These are phyloP conservation scores for Desmodesmus armatus DNA, from an alignment of 139 green algal genomes.

Conservation along the genomic window DNA sequence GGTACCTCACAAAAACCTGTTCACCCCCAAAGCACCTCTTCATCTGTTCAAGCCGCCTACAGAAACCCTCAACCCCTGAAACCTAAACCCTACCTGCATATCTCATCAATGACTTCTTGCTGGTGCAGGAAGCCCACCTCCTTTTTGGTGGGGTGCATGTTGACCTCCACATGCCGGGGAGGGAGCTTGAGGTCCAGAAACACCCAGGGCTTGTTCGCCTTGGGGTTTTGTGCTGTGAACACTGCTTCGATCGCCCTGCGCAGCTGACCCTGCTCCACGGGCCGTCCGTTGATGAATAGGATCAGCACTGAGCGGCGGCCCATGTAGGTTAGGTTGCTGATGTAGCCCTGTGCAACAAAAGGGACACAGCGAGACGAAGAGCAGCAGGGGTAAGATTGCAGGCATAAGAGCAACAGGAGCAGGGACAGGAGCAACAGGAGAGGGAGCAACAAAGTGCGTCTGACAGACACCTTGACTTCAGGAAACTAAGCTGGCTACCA, in stretches of 20 bases:
- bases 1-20: too few species aligned
- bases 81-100: too few species aligned
- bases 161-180: conserved; percentile 92
- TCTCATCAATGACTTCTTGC: conserved; percentile 59
- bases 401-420: conserved; percentile 6
- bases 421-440: too few species aligned
- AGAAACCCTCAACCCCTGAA: too few species aligned
- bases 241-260: conserved; percentile 84
- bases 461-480: too few species aligned
- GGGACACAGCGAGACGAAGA: neutral
- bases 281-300: conserved; percentile 96
- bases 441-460: too few species aligned
- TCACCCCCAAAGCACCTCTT: too few species aligned
- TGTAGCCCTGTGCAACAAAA: conserved; percentile 26
- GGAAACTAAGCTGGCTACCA: too few species aligned
- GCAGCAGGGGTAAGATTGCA: neutral
- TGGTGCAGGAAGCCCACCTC: conserved; percentile 91
- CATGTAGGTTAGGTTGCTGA: conserved; percentile 31
- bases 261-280: conserved; percentile 88
- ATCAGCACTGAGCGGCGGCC: conserved; percentile 68
- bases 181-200: conserved; percentile 91
- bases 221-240: conserved; percentile 74
- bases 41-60: too few species aligned
- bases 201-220: conserved; percentile 86
- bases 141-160: conserved; percentile 97